Evolutionary conservation across 2,329 filamentous ascomycete genomes (phyloP).

Genomic region (Cytospora mali): DNA sequence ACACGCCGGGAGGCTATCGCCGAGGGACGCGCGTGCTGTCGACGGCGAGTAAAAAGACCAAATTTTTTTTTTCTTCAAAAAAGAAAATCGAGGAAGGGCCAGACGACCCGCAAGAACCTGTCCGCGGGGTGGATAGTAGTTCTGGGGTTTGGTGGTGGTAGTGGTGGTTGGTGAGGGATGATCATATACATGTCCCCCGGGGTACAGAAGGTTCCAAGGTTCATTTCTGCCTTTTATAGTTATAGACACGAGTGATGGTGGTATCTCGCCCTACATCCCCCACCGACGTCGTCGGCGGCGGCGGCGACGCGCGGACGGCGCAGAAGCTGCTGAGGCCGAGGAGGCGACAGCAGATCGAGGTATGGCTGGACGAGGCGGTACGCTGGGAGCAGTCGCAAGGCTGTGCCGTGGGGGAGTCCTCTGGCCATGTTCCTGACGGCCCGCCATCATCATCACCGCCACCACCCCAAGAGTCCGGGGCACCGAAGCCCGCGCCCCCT

Average conservation of each 20-base stretch:
- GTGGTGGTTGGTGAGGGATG: too few species aligned
- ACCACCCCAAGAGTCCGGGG: neutral
- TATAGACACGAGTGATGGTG: neutral
- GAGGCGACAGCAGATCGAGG: slow-evolving; percentile 19
- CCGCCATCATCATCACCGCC: neutral
- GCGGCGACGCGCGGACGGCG: neutral
- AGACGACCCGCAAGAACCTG: too few species aligned
- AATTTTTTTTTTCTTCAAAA: too few species aligned
- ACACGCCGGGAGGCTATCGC: too few species aligned
- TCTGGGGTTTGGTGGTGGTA: too few species aligned
- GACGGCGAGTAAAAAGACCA: neutral
- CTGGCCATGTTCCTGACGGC: slow-evolving; percentile 4
- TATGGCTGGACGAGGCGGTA: slow-evolving; percentile 22
- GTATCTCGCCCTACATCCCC: neutral
- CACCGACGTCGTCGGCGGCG: neutral
- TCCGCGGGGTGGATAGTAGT: too few species aligned
- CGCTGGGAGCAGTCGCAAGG: neutral
- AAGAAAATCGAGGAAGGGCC: too few species aligned
- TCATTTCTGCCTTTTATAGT: too few species aligned
- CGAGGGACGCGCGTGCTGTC: neutral
- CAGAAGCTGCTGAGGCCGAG: slow-evolving; percentile 15
- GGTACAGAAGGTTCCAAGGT: neutral
- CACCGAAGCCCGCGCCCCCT: neutral
- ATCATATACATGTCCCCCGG: neutral
- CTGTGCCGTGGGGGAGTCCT: slow-evolving; percentile 11